Evolutionary conservation across 2,329 filamentous ascomycete genomes (phyloP).

Genomic region (Fusarium stilboides): DNA sequence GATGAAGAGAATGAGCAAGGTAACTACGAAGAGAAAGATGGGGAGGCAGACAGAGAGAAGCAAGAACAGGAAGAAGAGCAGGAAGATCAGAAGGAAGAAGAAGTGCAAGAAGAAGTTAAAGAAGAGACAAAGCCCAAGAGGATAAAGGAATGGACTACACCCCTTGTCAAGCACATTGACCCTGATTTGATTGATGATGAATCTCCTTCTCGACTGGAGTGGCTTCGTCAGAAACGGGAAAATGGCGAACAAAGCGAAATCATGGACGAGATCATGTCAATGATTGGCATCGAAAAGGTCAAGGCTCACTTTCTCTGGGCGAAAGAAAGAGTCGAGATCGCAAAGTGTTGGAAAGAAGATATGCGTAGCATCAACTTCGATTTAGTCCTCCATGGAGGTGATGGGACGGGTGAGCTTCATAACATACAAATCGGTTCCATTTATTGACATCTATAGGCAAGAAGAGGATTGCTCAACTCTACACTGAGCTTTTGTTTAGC

Average conservation of each 20-base stretch:
- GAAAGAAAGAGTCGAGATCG: background rate
- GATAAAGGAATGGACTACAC: background rate
- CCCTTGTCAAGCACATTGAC: too few relatives aligned
- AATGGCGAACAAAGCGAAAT: background rate
- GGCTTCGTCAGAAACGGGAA: conserved; percentile 3
- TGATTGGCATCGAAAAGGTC: background rate
- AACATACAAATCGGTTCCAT: too few relatives aligned
- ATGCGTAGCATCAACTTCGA: background rate
- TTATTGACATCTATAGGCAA: background rate
- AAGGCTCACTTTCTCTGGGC: conserved; percentile 1
- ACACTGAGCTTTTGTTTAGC: background rate
- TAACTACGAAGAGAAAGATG: too few relatives aligned
- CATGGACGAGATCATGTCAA: background rate
- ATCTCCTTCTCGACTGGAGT: background rate
- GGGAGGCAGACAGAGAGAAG: too few relatives aligned
- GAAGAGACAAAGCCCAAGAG: background rate
- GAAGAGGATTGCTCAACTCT: conserved; percentile 6
- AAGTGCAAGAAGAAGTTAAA: background rate
- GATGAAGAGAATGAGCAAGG: too few relatives aligned
- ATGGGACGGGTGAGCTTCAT: background rate
- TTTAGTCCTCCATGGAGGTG: background rate
- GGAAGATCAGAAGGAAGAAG: too few relatives aligned
- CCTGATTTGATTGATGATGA: background rate
- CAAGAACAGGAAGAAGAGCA: too few relatives aligned
- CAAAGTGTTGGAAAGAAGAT: background rate